phyloP scores from a whole-genome alignment of 2,329 filamentous ascomycete genomes.

The Apiospora aurea region DNA sequence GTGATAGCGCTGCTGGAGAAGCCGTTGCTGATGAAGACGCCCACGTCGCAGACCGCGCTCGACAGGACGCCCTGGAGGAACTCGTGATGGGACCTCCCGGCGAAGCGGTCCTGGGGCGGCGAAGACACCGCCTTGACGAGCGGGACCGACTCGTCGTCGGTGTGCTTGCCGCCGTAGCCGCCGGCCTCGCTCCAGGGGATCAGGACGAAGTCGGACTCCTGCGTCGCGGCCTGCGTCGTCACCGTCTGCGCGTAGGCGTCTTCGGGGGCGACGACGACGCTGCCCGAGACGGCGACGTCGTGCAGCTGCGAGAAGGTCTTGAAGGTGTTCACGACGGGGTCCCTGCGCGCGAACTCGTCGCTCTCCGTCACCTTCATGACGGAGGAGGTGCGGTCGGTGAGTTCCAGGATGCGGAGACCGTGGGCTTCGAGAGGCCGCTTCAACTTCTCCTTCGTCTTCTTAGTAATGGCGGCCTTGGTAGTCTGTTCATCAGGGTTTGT shows the following conservation, averaged over 20 bases:
- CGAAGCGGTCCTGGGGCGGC: constrained; percentile 63
- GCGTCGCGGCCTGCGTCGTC: constrained; percentile 71
- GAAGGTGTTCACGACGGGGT: constrained; percentile 92
- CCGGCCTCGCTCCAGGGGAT: constrained; percentile 92
- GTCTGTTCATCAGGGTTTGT: constrained; percentile 35
- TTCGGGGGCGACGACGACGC: constrained; percentile 80
- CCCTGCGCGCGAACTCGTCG: constrained; percentile 74
- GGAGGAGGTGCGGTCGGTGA: constrained; percentile 91
- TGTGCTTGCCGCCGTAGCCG: constrained; percentile 54
- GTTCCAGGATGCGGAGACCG: constrained; percentile 83
- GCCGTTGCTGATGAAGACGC: constrained; percentile 78
- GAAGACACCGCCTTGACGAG: constrained; percentile 46
- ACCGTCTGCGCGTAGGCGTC: constrained; percentile 81
- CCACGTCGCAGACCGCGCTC: constrained; percentile 70
- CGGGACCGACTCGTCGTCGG: constrained; percentile 63
- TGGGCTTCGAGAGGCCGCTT: constrained; percentile 73
- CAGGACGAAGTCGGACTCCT: constrained; percentile 76
- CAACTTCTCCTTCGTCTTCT: constrained; percentile 45
- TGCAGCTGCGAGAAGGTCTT: constrained; percentile 85
- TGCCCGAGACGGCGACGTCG: constrained; percentile 82
- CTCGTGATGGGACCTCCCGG: constrained; percentile 68
- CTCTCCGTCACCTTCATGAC: constrained; percentile 93
- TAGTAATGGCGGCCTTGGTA: constrained; percentile 33
- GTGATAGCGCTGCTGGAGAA: constrained; percentile 45
- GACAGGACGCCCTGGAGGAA: constrained; percentile 77